A percentile compares a stretch with the other conserved stretches of the same genome.
Evolutionary conservation across 805 yeast species (phyloP).

Genomic region (Brettanomyces sp.): DNA sequence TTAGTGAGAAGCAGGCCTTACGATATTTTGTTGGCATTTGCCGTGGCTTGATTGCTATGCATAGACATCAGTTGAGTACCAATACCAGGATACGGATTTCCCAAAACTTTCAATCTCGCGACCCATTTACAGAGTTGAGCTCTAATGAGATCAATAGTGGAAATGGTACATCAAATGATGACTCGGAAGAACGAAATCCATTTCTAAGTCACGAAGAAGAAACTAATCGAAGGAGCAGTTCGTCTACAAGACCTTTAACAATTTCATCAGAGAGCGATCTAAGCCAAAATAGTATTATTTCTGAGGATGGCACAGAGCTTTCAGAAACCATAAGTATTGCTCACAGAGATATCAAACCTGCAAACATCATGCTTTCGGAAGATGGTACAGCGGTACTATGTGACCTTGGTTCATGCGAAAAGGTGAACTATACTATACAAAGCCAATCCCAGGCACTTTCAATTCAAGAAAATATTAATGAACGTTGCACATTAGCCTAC

Average conservation of each 20-base stretch:
- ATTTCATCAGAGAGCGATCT: slow-evolving; percentile 13
- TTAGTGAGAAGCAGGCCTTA: slow-evolving; percentile 58
- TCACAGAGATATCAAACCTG: slow-evolving; percentile 84
- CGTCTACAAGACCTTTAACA: slow-evolving; percentile 15
- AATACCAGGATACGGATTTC: slow-evolving; percentile 4
- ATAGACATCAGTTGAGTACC: slow-evolving; percentile 38
- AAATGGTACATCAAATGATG: neutral
- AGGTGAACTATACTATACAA: slow-evolving; percentile 45
- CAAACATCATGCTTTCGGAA: slow-evolving; percentile 71
- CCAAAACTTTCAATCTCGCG: slow-evolving; percentile 10
- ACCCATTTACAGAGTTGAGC: neutral
- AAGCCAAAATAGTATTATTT: neutral
- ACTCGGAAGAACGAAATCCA: slow-evolving; percentile 8
- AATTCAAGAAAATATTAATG: slow-evolving; percentile 73
- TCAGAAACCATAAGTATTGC: slow-evolving; percentile 61
- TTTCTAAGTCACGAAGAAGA: slow-evolving; percentile 7
- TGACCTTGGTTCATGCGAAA: slow-evolving; percentile 74
- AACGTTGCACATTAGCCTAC: slow-evolving; percentile 78
- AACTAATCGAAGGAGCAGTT: neutral
- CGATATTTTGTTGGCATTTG: slow-evolving; percentile 59
- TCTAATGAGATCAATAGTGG: neutral
- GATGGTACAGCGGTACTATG: slow-evolving; percentile 72
- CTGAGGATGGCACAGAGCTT: slow-evolving; percentile 34
- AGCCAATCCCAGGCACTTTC: slow-evolving; percentile 65
- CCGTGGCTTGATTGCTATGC: slow-evolving; percentile 70